Evolutionary conservation across 805 yeast genomes (phyloP).

Genomic region (Metschnikowia bowlesiae): DNA sequence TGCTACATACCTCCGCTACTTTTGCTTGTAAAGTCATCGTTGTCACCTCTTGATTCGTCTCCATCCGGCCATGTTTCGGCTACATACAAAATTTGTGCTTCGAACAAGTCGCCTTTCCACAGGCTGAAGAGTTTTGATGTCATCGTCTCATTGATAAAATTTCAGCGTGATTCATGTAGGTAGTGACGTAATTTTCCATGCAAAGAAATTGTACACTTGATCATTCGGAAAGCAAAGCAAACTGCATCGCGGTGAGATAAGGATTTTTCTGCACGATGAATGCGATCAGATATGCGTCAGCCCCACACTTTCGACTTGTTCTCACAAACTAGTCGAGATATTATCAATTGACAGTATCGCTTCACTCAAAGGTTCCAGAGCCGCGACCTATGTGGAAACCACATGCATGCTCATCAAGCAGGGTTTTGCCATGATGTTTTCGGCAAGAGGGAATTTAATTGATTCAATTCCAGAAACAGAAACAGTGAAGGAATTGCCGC

Average conservation of each 20-base stretch:
- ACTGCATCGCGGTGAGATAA: background rate
- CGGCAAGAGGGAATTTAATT: no score
- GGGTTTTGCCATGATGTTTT: no score
- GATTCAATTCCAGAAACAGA: no score
- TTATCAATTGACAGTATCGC: background rate
- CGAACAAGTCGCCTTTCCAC: constrained; percentile 14
- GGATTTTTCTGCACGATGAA: background rate
- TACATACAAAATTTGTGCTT: constrained; percentile 26
- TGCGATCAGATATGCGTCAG: background rate
- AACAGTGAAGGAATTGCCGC: no score
- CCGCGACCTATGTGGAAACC: background rate
- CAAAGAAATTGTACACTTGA: background rate
- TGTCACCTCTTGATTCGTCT: constrained; percentile 52
- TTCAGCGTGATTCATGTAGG: background rate
- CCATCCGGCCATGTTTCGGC: constrained; percentile 55
- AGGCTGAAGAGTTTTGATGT: constrained; percentile 30
- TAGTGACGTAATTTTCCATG: background rate
- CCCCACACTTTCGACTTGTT: background rate
- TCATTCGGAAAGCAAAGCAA: background rate
- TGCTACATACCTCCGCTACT: constrained; percentile 22
- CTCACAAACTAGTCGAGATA: no score
- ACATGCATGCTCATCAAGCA: no score
- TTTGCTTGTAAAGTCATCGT: constrained; percentile 67
- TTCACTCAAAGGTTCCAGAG: background rate
- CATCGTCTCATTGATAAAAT: no score